These are phyloP conservation scores for Dactylellina haptotyla DNA, from an alignment of 2,329 filamentous ascomycete species.

Conservation along the genomic window DNA sequence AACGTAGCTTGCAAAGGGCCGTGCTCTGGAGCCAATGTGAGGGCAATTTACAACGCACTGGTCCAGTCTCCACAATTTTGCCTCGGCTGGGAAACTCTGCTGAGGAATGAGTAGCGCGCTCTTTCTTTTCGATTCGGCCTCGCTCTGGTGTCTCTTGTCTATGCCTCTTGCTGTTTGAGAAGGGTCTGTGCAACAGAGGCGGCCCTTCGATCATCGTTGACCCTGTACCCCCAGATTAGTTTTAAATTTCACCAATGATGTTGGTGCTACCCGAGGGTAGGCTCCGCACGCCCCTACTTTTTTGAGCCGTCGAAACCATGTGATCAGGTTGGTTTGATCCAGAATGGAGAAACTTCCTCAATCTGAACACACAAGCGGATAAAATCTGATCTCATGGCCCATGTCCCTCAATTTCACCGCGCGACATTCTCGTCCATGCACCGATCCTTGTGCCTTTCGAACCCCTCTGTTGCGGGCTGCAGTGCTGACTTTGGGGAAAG, in stretches of 20 bases:
- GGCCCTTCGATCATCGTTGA: slow-evolving; percentile 31
- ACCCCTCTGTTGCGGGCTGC: slow-evolving; percentile 28
- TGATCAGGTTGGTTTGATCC: slow-evolving; percentile 24
- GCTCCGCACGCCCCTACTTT: slow-evolving; percentile 13
- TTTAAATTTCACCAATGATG: slow-evolving; percentile 47
- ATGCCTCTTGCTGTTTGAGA: slow-evolving; percentile 17
- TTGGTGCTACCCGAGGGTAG: slow-evolving; percentile 18
- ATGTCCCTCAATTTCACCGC: slow-evolving; percentile 52
- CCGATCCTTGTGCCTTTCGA: slow-evolving; percentile 19
- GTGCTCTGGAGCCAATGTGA: slow-evolving; percentile 22
- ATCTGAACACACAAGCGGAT: slow-evolving; percentile 43
- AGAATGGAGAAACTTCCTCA: slow-evolving; percentile 35
- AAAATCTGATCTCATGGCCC: slow-evolving; percentile 52
- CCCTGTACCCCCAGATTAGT: slow-evolving; percentile 32
- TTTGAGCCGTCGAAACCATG: slow-evolving; percentile 41
- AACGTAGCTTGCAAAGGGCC: slow-evolving; percentile 3
- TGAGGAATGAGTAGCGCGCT: slow-evolving; percentile 8
- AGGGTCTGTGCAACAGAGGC: slow-evolving; percentile 47
- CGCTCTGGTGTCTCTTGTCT: not conserved
- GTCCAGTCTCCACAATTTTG: slow-evolving; percentile 23
- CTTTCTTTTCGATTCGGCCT: not conserved
- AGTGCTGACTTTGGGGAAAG: slow-evolving; percentile 22
- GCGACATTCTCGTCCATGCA: slow-evolving; percentile 33
- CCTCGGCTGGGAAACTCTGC: not conserved
- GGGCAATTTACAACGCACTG: slow-evolving; percentile 23